Percentiles rank a stretch among this genome's conserved stretches.
These are phyloP conservation scores for Suillus subalutaceus DNA, from an alignment of 768 basidiomycete species.

Conservation along the genomic window DNA sequence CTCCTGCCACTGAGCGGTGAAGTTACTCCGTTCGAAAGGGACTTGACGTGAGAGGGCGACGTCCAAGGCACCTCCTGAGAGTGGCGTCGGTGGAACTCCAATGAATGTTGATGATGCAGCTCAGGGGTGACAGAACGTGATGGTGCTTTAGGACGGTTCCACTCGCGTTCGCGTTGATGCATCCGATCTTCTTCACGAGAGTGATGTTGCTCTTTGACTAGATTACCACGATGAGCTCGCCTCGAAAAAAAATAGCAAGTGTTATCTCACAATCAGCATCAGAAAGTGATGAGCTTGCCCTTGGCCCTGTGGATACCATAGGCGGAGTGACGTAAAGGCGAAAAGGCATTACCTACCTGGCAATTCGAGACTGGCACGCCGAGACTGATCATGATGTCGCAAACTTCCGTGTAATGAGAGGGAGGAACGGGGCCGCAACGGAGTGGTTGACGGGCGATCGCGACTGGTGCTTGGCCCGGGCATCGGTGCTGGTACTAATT, in stretches of 20 bases:
- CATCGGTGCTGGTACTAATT: slow-evolving; percentile 19
- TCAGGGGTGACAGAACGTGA: slow-evolving; percentile 30
- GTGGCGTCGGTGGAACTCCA: slow-evolving; percentile 28
- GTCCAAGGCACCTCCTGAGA: slow-evolving; percentile 14
- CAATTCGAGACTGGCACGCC: slow-evolving; percentile 18
- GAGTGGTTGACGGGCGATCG: slow-evolving; percentile 7
- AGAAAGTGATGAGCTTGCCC: slow-evolving; percentile 30
- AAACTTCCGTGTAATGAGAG: slow-evolving; percentile 16
- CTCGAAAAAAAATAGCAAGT: slow-evolving; percentile 10
- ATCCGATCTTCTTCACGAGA: slow-evolving; percentile 33
- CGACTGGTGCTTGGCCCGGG: slow-evolving; percentile 11
- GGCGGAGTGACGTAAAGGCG: slow-evolving; percentile 8
- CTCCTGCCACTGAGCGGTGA: slow-evolving; percentile 15
- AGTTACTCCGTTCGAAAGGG: slow-evolving; percentile 21
- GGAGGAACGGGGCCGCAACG: slow-evolving; percentile 18
- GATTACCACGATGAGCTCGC: slow-evolving; percentile 11
- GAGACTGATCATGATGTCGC: slow-evolving; percentile 12
- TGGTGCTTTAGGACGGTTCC: slow-evolving; percentile 43
- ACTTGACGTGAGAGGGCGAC: slow-evolving; percentile 26
- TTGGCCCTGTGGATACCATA: slow-evolving; percentile 29
- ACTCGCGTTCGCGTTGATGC: slow-evolving; percentile 50
- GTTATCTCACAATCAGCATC: slow-evolving; percentile 28
- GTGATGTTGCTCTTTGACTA: slow-evolving; percentile 33
- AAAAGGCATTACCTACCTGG: slow-evolving; percentile 19
- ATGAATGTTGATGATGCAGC: slow-evolving; percentile 28